Percentiles rank a stretch among this genome's conserved stretches.
Evolutionary conservation across 1,139 yeast genomes (phyloP).

Genomic region (Blastobotrys raffinosifermentans): DNA sequence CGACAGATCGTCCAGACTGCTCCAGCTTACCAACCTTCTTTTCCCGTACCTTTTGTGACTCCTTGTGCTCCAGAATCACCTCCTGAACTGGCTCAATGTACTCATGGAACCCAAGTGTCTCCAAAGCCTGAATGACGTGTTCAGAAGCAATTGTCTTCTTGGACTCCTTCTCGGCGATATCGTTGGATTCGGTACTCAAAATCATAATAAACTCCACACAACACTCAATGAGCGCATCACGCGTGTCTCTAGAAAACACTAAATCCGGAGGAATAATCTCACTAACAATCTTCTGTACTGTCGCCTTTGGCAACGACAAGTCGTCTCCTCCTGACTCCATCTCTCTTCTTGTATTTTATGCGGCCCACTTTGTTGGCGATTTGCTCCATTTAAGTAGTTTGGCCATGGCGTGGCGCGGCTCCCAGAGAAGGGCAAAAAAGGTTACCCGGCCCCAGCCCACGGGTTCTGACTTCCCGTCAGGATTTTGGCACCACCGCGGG

Average conservation of each 20-base stretch:
- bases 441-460: no score
- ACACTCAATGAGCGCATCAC: slow-evolving; percentile 93
- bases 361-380: no score
- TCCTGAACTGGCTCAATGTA: slow-evolving; percentile 79
- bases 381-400: no score
- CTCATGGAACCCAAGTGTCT: slow-evolving; percentile 80
- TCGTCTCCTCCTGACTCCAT: background rate
- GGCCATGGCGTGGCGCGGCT: no score
- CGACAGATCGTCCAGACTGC: slow-evolving; percentile 86
- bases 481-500: no score
- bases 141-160: slow-evolving; percentile 96
- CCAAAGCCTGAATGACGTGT: slow-evolving; percentile 87
- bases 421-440: no score
- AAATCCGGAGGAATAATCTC: slow-evolving; percentile 85
- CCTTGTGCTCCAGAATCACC: slow-evolving; percentile 82
- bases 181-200: slow-evolving; percentile 87
- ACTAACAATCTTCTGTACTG: slow-evolving; percentile 89
- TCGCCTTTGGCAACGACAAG: slow-evolving; percentile 43
- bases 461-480: no score
- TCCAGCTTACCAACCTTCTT: slow-evolving; percentile 90
- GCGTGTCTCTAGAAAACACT: slow-evolving; percentile 85
- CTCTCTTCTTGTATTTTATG: no score
- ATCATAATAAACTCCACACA: slow-evolving; percentile 96
- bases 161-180: slow-evolving; percentile 92
- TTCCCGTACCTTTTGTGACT: slow-evolving; percentile 70